Evolutionary conservation across 768 basidiomycete genomes (phyloP).

Genomic region (Auricularia cornea): DNA sequence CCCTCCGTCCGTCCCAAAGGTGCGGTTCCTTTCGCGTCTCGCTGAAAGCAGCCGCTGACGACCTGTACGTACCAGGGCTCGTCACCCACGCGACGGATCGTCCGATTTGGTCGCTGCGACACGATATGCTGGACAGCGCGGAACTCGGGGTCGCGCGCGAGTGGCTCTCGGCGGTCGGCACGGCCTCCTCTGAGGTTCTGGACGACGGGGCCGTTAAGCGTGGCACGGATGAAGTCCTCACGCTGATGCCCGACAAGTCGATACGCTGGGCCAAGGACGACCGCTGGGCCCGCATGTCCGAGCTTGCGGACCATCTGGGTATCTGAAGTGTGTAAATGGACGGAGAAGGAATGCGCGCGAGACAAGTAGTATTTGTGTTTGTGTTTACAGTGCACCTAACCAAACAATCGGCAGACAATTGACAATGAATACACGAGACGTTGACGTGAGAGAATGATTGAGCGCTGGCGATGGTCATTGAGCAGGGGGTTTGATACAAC

Average conservation of each 20-base stretch:
- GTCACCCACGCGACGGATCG: conserved; percentile 67
- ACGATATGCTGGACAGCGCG: conserved; percentile 36
- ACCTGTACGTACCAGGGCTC: conserved; percentile 34
- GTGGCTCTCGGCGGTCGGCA: conserved; percentile 47
- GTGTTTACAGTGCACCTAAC: too few species aligned
- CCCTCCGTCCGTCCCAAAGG: conserved; percentile 49
- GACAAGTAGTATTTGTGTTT: too few species aligned
- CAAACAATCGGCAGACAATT: too few species aligned
- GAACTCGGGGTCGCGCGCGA: conserved; percentile 41
- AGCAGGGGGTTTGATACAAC: too few species aligned
- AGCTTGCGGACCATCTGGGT: background rate
- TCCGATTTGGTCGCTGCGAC: conserved; percentile 50
- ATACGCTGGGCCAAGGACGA: conserved; percentile 50
- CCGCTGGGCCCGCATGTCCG: conserved; percentile 44
- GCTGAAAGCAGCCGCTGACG: background rate
- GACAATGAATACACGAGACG: too few species aligned
- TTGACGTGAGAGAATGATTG: too few species aligned
- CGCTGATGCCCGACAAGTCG: conserved; percentile 39
- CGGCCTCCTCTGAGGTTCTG: conserved; percentile 18
- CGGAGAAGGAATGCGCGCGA: too few species aligned
- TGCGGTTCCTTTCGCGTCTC: conserved; percentile 18
- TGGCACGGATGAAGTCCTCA: conserved; percentile 36
- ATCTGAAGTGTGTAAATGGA: background rate
- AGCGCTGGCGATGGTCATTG: too few species aligned
- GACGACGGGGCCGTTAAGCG: conserved; percentile 9